Conservation (phyloP, 768 basidiomycete species). For the Auricularia sp. region DNA sequence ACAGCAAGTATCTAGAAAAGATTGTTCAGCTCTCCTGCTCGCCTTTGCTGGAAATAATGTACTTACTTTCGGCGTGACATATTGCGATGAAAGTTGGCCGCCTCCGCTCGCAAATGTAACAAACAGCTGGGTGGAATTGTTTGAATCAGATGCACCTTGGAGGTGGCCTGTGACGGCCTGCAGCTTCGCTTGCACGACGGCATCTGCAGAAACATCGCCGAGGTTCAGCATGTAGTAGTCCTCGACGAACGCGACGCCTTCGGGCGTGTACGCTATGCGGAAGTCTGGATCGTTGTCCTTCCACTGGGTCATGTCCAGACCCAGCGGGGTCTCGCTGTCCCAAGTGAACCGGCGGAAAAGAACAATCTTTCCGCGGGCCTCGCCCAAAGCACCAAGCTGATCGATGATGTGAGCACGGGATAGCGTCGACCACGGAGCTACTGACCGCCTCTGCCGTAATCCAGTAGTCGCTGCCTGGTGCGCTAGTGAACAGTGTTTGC, state of each 20-base stretch:
- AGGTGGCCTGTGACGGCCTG: constrained; percentile 7
- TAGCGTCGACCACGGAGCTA: constrained; percentile 15
- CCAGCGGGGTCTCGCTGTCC: constrained; percentile 22
- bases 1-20: constrained; percentile 2
- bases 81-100: not conserved
- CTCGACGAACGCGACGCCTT: constrained; percentile 9
- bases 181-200: constrained; percentile 7
- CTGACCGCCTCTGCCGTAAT: constrained; percentile 31
- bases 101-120: constrained; percentile 8
- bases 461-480: constrained; percentile 35
- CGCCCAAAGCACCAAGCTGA: constrained; percentile 24
- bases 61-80: not conserved
- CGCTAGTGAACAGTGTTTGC: constrained; percentile 31
- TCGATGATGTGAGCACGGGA: not conserved
- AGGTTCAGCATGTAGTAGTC: constrained; percentile 12
- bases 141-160: not conserved
- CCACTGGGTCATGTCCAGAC: constrained; percentile 22
- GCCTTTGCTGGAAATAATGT: not conserved
- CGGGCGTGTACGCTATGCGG: constrained; percentile 10
- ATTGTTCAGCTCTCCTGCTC: not conserved
- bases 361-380: constrained; percentile 41
- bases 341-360: constrained; percentile 41
- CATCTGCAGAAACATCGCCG: constrained; percentile 4
- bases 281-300: constrained; percentile 38
- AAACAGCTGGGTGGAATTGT: constrained; percentile 6